Conservation (phyloP, 2,329 filamentous ascomycete species). For the Periconia sp. region DNA sequence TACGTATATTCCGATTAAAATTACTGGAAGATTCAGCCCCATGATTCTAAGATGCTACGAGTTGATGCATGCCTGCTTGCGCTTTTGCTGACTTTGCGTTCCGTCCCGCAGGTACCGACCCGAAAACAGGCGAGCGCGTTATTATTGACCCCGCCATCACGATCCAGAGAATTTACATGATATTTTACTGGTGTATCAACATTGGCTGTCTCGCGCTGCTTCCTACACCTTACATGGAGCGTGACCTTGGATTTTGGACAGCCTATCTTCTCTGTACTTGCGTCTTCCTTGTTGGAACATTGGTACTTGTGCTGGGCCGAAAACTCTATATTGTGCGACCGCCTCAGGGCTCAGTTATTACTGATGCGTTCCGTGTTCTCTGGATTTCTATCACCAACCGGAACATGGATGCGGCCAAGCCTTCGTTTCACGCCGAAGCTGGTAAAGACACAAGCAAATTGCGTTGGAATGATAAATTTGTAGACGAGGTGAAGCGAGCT, state of each 20-base stretch:
- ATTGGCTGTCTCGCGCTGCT: slow-evolving; percentile 68
- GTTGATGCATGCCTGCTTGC: too few relatives aligned
- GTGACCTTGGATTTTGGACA: slow-evolving; percentile 69
- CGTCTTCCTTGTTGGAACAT: slow-evolving; percentile 66
- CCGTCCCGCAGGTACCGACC: slow-evolving; percentile 17
- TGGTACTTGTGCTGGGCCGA: slow-evolving; percentile 48
- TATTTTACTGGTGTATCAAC: slow-evolving; percentile 73
- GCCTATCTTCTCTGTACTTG: slow-evolving; percentile 65
- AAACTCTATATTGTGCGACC: slow-evolving; percentile 44
- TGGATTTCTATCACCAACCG: slow-evolving; percentile 58
- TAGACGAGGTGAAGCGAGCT: slow-evolving; percentile 71
- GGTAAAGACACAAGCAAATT: slow-evolving; percentile 44
- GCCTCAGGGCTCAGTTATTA: slow-evolving; percentile 42
- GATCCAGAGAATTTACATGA: slow-evolving; percentile 55
- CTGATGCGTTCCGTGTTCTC: slow-evolving; percentile 59
- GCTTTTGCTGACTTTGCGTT: too few relatives aligned
- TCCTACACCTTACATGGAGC: slow-evolving; percentile 71
- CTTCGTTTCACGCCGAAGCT: slow-evolving; percentile 62
- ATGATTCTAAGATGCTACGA: too few relatives aligned
- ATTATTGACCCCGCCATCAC: slow-evolving; percentile 53
- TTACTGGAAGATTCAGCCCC: too few relatives aligned
- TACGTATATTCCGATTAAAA: slow-evolving; percentile 25
- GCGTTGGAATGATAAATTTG: slow-evolving; percentile 70
- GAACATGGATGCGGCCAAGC: slow-evolving; percentile 66
- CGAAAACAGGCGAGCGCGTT: slow-evolving; percentile 49